A percentile compares a stretch with the other conserved stretches of the same genome.
phyloP scores from a whole-genome alignment of 1,284 basidiomycete species.

The Cryptococcus wingfieldii region DNA sequence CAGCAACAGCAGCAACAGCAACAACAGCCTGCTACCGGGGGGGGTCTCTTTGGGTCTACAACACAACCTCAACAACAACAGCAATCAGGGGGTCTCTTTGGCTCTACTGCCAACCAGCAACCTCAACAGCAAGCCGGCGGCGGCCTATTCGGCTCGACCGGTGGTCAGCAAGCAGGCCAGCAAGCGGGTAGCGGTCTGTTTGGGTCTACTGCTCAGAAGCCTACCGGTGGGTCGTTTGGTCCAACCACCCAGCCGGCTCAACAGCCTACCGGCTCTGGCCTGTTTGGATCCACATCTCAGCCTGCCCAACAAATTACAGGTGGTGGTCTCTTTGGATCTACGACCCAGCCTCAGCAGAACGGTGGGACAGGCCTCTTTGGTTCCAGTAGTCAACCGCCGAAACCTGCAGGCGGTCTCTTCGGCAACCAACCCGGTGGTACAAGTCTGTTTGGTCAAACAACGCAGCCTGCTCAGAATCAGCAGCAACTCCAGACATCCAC shows the following conservation, averaged over 20 bases:
- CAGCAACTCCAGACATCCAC: conserved; percentile 18
- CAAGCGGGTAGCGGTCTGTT: conserved; percentile 1
- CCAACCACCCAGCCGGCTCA: conserved; percentile 5
- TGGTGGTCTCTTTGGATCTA: conserved; percentile 16
- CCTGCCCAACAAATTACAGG: conserved; percentile 8
- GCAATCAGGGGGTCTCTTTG: conserved; percentile 6
- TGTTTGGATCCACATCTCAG: conserved; percentile 15
- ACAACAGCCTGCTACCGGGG: conserved; percentile 24
- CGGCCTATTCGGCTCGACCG: conserved; percentile 2
- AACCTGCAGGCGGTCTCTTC: conserved; percentile 7
- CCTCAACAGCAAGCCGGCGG: background rate
- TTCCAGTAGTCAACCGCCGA: conserved; percentile 7
- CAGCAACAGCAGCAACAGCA: conserved; percentile 29
- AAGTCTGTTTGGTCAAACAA: conserved; percentile 19
- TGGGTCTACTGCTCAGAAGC: conserved; percentile 9
- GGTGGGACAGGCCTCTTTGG: conserved; percentile 20
- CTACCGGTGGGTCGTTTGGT: conserved; percentile 2
- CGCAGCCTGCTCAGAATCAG: conserved; percentile 19
- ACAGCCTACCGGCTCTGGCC: conserved; percentile 1
- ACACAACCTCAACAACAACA: conserved; percentile 9
- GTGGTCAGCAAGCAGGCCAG: background rate
- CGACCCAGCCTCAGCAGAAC: conserved; percentile 9
- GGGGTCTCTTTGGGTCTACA: conserved; percentile 13
- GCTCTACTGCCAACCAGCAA: conserved; percentile 12
- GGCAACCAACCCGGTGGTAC: conserved; percentile 7